A percentile compares a stretch with the other conserved stretches of the same genome.
phyloP scores from a whole-genome alignment of 148 eudicot genomes.

The Nepenthes mirabilis region DNA sequence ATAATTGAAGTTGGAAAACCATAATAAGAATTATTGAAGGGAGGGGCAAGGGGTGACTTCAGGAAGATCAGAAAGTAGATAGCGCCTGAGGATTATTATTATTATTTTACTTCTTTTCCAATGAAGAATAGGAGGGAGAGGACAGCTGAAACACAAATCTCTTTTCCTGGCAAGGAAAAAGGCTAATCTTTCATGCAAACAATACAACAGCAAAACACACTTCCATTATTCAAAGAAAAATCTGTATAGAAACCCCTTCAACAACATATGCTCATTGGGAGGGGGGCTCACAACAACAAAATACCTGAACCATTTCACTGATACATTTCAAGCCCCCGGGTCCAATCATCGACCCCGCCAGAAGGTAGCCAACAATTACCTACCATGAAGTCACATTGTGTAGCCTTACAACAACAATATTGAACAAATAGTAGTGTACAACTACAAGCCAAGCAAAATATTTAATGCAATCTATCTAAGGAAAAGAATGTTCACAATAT shows the following conservation, averaged over 20 bases:
- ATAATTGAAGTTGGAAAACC: no score
- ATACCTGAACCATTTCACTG: slow-evolving; percentile 98
- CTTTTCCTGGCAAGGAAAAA: not conserved
- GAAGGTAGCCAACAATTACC: slow-evolving; percentile 98
- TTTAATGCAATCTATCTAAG: not conserved
- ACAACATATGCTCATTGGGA: not conserved
- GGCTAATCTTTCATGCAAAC: not conserved
- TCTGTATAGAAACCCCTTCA: not conserved
- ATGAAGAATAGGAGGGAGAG: no score
- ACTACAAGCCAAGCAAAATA: not conserved
- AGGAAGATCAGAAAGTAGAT: no score
- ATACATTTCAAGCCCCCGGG: slow-evolving; percentile 90
- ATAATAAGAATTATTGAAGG: no score
- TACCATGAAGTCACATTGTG: slow-evolving; percentile 13
- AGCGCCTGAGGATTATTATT: no score
- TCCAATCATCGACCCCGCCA: slow-evolving; percentile 92
- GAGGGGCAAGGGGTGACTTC: no score
- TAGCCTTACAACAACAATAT: not conserved
- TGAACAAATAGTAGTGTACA: not conserved
- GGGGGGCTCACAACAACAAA: slow-evolving; percentile 2
- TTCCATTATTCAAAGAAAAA: not conserved
- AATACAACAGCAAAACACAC: not conserved
- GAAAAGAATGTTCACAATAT: not conserved
- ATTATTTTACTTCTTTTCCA: no score
- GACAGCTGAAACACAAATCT: no score